Evolutionary conservation across 1,139 yeast genomes (phyloP).

Genomic region (Saccharomyces hybrid): DNA sequence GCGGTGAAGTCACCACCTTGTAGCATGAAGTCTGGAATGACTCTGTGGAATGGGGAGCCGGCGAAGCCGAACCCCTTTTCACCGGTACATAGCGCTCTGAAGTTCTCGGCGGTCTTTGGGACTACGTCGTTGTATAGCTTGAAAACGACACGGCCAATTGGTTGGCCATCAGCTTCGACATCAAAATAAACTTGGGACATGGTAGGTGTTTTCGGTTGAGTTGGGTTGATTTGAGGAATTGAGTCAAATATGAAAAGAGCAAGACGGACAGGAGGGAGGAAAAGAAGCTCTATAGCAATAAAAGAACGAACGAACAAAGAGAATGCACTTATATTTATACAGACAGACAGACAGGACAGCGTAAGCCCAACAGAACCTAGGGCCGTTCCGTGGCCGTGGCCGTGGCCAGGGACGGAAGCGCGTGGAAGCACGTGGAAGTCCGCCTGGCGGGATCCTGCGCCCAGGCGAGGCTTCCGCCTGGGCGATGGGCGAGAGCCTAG

Average conservation of each 20-base stretch:
- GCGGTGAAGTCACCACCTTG: slow-evolving; percentile 99
- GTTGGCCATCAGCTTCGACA: slow-evolving; percentile 33
- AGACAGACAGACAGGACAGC: not conserved
- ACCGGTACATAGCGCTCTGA: slow-evolving; percentile 95
- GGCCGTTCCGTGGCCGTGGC: too few species aligned
- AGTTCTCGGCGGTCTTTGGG: slow-evolving; percentile 97
- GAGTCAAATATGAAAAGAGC: too few species aligned
- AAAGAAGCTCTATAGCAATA: too few species aligned
- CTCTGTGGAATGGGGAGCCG: slow-evolving; percentile 94
- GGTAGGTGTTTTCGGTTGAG: slow-evolving; percentile 4
- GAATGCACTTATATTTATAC: not conserved
- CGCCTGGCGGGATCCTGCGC: not conserved
- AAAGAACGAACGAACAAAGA: not conserved
- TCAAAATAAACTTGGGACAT: slow-evolving; percentile 33
- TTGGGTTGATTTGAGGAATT: not conserved
- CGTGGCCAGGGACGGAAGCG: not conserved
- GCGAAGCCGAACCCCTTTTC: slow-evolving; percentile 96
- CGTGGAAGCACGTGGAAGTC: not conserved
- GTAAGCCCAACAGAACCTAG: not conserved
- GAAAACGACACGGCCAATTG: slow-evolving; percentile 70
- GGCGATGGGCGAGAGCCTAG: not conserved
- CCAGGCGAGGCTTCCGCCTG: too few species aligned
- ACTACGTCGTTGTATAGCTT: slow-evolving; percentile 87
- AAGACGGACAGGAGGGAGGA: too few species aligned
- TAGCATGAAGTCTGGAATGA: slow-evolving; percentile 95